phyloP scores from a whole-genome alignment of 1,284 basidiomycete genomes.

The Malassezia sympodialis region DNA sequence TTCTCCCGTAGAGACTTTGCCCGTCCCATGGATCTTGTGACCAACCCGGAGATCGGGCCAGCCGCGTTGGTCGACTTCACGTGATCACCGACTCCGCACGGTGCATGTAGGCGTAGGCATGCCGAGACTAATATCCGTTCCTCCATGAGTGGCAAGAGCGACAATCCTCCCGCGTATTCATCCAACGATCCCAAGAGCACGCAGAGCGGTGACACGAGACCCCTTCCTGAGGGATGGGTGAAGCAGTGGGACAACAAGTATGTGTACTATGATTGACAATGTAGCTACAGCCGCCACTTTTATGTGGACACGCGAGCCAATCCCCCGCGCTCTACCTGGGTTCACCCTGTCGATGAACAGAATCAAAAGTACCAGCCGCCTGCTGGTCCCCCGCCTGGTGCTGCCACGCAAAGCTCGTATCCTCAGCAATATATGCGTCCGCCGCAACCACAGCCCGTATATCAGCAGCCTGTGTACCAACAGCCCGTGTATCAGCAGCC shows the following conservation, averaged over 20 bases:
- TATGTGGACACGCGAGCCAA: conserved; percentile 41
- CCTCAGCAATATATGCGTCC: background rate
- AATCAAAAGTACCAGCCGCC: conserved; percentile 25
- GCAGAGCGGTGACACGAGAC: conserved; percentile 21
- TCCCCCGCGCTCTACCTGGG: conserved; percentile 42
- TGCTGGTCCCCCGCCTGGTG: conserved; percentile 22
- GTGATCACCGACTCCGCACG: background rate
- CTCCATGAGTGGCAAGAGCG: conserved; percentile 4
- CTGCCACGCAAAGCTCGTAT: conserved; percentile 13
- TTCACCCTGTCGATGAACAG: conserved; percentile 29
- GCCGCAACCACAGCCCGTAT: conserved; percentile 24
- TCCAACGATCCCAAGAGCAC: background rate
- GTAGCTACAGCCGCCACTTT: conserved; percentile 38
- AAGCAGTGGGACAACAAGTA: conserved; percentile 42
- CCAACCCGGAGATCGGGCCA: too few relatives aligned
- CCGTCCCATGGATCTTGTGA: background rate
- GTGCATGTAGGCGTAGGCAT: background rate
- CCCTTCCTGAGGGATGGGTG: conserved; percentile 37
- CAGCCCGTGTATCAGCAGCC: conserved; percentile 18
- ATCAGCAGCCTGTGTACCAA: conserved; percentile 25
- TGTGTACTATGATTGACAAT: conserved; percentile 3
- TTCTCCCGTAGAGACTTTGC: background rate
- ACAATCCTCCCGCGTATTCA: conserved; percentile 12
- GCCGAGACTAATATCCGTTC: background rate
- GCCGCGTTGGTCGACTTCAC: background rate